phyloP scores from a whole-genome alignment of 768 basidiomycete genomes.

The Chalciporus pseudorubinellus region DNA sequence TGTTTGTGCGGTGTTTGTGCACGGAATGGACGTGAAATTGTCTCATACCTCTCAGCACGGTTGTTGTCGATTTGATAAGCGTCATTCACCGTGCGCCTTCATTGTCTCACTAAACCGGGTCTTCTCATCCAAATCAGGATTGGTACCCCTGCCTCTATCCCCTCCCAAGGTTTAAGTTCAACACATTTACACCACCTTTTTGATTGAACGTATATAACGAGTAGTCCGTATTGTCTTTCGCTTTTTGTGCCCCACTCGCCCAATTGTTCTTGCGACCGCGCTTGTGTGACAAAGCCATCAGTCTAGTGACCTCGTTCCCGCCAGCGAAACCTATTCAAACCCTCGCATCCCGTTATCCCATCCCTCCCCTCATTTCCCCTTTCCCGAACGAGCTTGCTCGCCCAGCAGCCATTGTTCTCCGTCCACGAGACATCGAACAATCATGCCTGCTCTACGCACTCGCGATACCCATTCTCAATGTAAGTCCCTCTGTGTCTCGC shows the following conservation, averaged over 20 bases:
- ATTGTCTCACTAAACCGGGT: conserved; percentile 34
- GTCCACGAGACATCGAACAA: conserved; percentile 33
- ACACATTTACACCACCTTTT: conserved; percentile 35
- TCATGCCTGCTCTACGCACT: conserved; percentile 80
- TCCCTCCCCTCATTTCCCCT: conserved; percentile 32
- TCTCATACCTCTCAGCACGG: conserved; percentile 30
- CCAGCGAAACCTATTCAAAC: conserved; percentile 40
- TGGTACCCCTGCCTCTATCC: conserved; percentile 18
- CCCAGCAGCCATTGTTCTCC: conserved; percentile 34
- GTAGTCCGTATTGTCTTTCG: conserved; percentile 52
- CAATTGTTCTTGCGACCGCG: conserved; percentile 58
- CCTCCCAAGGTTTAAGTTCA: conserved; percentile 30
- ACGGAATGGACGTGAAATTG: conserved; percentile 41
- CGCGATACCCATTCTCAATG: conserved; percentile 64
- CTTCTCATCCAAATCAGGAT: conserved; percentile 20
- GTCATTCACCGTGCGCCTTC: conserved; percentile 26
- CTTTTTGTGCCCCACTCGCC: conserved; percentile 59
- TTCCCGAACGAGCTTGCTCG: conserved; percentile 36
- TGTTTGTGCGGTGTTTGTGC: conserved; percentile 41
- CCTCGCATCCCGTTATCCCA: conserved; percentile 13
- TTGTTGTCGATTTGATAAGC: conserved; percentile 33
- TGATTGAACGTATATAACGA: conserved; percentile 50
- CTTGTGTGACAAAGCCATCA: conserved; percentile 48
- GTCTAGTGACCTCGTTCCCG: conserved; percentile 41
- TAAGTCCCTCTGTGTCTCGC: conserved; percentile 24